Evolutionary conservation across 2,329 filamentous ascomycete genomes (phyloP), one percentile per base, ranked within the genome.

Genomic region (Cordyceps cateniannulata): DNA sequence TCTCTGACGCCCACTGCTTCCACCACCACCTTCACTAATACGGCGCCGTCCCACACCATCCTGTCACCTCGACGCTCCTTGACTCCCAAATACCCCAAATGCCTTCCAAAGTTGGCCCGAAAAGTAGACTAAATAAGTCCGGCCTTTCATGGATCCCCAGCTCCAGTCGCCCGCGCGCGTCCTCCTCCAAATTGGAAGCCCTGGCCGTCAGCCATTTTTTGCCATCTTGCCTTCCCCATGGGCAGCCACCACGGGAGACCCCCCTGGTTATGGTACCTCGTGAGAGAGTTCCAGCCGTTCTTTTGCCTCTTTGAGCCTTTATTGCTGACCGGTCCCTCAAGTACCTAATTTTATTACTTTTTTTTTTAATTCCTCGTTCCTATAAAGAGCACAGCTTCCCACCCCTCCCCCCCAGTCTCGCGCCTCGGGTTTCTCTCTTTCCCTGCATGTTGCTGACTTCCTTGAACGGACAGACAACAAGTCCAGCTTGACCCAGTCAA

Each of bases 351-450:
- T 35, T 12, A 14, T 35, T 14, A 14, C 10, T 35, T 48, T 29
- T 56, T 25, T n/a, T 56, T 56, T 44, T 29, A 6, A 25, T 42
- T 40, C n/a, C 18, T 32, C 29, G 10, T 8, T 27, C 10, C 27
- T 50, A 50, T 50, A 58, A 58, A 58, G 45, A 58, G n/a, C 45
- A 25, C 24, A 6, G 32, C 45, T 58, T 42, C 55, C 55, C 45
- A 27, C 45, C 42, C 38, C 40, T 20, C 47, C 18, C 25, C 29
- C 47, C 16, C 14, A 14, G 32, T 45, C 24, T 3, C 22, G 18
- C 32, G 27, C 40, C 44, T 42, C 8, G 22, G 42, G 16, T 40
- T 40, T 27, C 20, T 38, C 8, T 8, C 38, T n/a, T 40, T 57
- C 45, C 20, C 20, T n/a, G 29, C 42, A 38, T 56, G 24, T 45